Evolutionary conservation across 805 yeast genomes (phyloP).

Genomic region (Cyberlindnera suaveolens): DNA sequence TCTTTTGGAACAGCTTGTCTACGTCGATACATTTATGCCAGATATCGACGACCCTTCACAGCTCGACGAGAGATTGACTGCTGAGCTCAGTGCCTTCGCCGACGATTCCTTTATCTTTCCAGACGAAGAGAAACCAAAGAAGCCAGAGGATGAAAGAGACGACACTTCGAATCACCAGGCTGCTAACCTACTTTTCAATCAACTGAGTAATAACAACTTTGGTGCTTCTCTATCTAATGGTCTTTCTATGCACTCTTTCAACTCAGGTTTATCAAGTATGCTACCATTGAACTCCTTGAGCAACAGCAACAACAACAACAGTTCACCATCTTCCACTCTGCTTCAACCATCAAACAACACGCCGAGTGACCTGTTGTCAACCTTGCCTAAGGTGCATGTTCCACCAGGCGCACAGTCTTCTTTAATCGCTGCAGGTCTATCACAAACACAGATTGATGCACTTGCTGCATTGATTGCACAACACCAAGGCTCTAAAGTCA

Average conservation of each 20-base stretch:
- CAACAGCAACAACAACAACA: neutral
- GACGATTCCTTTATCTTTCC: slow-evolving; percentile 77
- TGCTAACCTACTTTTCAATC: neutral
- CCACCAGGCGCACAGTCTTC: slow-evolving; percentile 70
- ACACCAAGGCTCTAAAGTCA: slow-evolving; percentile 36
- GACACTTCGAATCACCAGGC: slow-evolving; percentile 3
- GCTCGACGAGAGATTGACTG: slow-evolving; percentile 47
- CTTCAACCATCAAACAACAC: slow-evolving; percentile 8
- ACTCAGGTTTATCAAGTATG: neutral
- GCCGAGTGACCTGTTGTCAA: slow-evolving; percentile 29
- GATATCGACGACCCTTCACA: slow-evolving; percentile 36
- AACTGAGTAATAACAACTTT: neutral
- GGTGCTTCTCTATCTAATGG: neutral
- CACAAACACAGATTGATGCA: slow-evolving; percentile 65
- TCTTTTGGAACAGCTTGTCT: slow-evolving; percentile 68
- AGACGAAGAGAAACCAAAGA: slow-evolving; percentile 64
- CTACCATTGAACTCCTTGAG: neutral
- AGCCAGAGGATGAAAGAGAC: slow-evolving; percentile 12
- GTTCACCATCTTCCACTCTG: neutral
- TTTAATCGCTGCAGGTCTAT: slow-evolving; percentile 58
- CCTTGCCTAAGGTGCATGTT: slow-evolving; percentile 56
- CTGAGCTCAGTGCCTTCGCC: slow-evolving; percentile 76
- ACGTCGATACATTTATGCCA: slow-evolving; percentile 70
- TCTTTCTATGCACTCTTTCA: neutral
- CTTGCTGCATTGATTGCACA: slow-evolving; percentile 69